phyloP scores from a whole-genome alignment of 768 basidiomycete genomes.

The Sporobolomyces roseus region DNA sequence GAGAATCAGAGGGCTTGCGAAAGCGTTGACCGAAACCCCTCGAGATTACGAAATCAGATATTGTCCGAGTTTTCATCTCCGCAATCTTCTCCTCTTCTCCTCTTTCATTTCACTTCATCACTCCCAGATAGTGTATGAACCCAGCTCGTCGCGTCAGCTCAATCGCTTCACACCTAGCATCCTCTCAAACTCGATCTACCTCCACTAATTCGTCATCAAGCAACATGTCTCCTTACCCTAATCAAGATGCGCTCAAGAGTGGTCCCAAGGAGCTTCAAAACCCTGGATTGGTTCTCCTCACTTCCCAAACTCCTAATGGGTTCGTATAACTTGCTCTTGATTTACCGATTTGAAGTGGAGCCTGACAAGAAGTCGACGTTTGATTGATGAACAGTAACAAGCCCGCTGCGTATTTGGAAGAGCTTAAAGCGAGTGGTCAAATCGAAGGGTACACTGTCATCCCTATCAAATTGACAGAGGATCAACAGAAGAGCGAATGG shows the following conservation, averaged over 20 bases:
- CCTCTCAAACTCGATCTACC: background rate
- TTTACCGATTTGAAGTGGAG: too few species aligned
- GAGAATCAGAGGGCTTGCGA: too few species aligned
- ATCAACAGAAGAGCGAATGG: conserved; percentile 34
- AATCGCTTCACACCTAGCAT: background rate
- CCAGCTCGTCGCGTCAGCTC: background rate
- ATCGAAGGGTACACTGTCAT: conserved; percentile 28
- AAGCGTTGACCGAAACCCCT: too few species aligned
- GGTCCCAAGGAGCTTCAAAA: conserved; percentile 20
- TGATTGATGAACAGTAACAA: too few species aligned
- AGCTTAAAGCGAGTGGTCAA: conserved; percentile 37
- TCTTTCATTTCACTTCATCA: background rate
- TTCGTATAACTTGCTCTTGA: background rate
- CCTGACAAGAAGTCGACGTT: too few species aligned
- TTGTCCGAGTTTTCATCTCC: background rate
- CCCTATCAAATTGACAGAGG: conserved; percentile 30
- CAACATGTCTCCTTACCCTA: conserved; percentile 14
- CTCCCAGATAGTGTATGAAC: conserved; percentile 1
- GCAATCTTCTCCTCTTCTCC: background rate
- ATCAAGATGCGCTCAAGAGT: conserved; percentile 4
- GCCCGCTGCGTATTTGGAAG: conserved; percentile 29
- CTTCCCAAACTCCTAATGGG: conserved; percentile 30
- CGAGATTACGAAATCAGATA: too few species aligned
- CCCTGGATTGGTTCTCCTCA: conserved; percentile 18
- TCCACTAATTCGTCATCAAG: background rate